Conservation (phyloP, 1,284 basidiomycete genomes). For the Trichosporon inkin region DNA sequence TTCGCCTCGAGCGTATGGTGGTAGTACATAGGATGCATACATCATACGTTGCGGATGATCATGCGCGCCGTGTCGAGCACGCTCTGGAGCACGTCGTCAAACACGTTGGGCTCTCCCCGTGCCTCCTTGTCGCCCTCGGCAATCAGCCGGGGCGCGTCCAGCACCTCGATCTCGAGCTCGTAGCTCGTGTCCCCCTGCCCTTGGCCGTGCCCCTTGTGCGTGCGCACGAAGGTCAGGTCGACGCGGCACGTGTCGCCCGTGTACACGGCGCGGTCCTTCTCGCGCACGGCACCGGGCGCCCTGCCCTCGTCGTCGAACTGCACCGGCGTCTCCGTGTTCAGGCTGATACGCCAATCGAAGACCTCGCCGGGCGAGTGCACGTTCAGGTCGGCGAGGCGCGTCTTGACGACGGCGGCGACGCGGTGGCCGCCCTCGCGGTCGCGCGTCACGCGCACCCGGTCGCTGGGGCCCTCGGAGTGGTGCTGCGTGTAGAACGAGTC, state of each 20-base stretch:
- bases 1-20: background rate
- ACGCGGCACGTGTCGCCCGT: slow-evolving; percentile 86
- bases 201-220: background rate
- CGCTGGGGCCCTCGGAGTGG: slow-evolving; percentile 11
- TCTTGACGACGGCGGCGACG: slow-evolving; percentile 62
- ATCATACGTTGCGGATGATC: slow-evolving; percentile 48
- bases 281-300: slow-evolving; percentile 58
- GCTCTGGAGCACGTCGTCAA: slow-evolving; percentile 53
- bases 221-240: slow-evolving; percentile 81
- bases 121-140: slow-evolving; percentile 50
- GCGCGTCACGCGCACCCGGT: slow-evolving; percentile 76
- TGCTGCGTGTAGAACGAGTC: slow-evolving; percentile 69
- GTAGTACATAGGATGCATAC: slow-evolving; percentile 3
- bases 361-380: slow-evolving; percentile 73
- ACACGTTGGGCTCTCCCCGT: slow-evolving; percentile 47
- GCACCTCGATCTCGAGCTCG: slow-evolving; percentile 59
- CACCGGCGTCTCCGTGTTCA: slow-evolving; percentile 67
- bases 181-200: slow-evolving; percentile 40
- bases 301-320: slow-evolving; percentile 34
- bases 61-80: slow-evolving; percentile 55
- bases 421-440: slow-evolving; percentile 69
- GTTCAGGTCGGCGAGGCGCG: slow-evolving; percentile 80
- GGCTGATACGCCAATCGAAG: slow-evolving; percentile 89
- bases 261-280: slow-evolving; percentile 90
- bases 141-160: slow-evolving; percentile 53